phyloP scores from a whole-genome alignment of 805 yeast species.

The Zygosaccharomyces kombuchaensis region DNA sequence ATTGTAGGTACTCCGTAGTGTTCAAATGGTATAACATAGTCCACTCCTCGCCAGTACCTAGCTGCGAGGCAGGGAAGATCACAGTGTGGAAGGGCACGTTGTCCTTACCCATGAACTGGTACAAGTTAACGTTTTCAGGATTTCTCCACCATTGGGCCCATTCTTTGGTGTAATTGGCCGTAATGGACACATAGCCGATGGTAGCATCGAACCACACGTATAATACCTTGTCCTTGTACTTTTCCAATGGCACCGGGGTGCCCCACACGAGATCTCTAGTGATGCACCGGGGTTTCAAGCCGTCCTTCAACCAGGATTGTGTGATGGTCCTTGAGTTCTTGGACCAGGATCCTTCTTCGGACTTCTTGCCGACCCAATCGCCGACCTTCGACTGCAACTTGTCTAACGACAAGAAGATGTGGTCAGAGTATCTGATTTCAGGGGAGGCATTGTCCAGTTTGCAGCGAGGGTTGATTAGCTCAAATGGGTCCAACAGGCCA shows the following conservation, averaged over 20 bases:
- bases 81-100: conserved; percentile 98
- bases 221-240: conserved; percentile 81
- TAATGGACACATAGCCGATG: conserved; percentile 93
- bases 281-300: conserved; percentile 89
- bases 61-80: conserved; percentile 88
- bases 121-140: conserved; percentile 82
- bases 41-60: conserved; percentile 89
- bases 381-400: conserved; percentile 73
- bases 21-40: conserved; percentile 84
- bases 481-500: conserved; percentile 80
- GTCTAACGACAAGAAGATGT: conserved; percentile 77
- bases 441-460: conserved; percentile 86
- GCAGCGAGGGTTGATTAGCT: conserved; percentile 91
- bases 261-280: conserved; percentile 99
- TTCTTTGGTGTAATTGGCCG: conserved; percentile 77
- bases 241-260: conserved; percentile 91
- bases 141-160: conserved; percentile 95
- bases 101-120: conserved; percentile 99
- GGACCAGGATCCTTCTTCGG: conserved; percentile 81
- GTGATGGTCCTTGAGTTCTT: conserved; percentile 87
- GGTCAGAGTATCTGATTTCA: conserved; percentile 73
- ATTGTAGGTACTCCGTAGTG: conserved; percentile 95
- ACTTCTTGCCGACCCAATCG: conserved; percentile 66
- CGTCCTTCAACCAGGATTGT: conserved; percentile 89
- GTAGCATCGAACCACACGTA: conserved; percentile 99